Conservation (phyloP, 805 yeast species). For the Hanseniaspora valbyensis region DNA sequence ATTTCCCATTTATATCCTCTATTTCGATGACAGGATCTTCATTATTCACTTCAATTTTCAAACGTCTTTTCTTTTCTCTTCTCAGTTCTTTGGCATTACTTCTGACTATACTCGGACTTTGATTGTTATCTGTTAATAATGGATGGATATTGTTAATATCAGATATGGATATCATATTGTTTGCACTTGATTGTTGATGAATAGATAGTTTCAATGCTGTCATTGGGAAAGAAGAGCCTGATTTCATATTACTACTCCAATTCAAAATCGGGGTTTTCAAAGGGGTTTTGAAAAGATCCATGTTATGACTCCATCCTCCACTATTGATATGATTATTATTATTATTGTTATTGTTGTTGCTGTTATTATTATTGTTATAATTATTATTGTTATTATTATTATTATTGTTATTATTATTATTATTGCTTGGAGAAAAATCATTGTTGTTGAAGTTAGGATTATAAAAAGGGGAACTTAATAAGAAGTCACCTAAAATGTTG, state of each 20-base stretch:
- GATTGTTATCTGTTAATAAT: not conserved
- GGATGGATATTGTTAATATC: not conserved
- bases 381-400: not conserved
- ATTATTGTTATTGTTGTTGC: not conserved
- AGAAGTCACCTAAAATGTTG: slow-evolving; percentile 7
- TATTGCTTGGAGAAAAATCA: not conserved
- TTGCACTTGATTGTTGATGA: slow-evolving; percentile 8
- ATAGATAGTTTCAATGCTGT: not conserved
- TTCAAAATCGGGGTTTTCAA: slow-evolving; percentile 8
- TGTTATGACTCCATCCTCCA: not conserved
- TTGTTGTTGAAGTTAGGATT: not conserved
- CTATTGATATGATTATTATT: not conserved
- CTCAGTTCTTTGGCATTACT: not conserved
- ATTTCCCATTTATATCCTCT: too few species aligned
- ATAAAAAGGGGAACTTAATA: slow-evolving; percentile 9
- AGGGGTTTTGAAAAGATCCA: slow-evolving; percentile 10
- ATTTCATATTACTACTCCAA: not conserved
- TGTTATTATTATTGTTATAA: not conserved
- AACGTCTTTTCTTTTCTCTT: slow-evolving; percentile 7
- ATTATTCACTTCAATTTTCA: slow-evolving; percentile 10
- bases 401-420: not conserved
- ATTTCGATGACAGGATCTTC: not conserved
- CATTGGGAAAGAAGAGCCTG: not conserved
- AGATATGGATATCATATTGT: not conserved
- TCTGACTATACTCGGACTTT: slow-evolving; percentile 3